Evolutionary conservation across 2,329 filamentous ascomycete genomes (phyloP), one percentile per base, ranked within the genome.

Genomic region (Tolypocladium endophyticum): DNA sequence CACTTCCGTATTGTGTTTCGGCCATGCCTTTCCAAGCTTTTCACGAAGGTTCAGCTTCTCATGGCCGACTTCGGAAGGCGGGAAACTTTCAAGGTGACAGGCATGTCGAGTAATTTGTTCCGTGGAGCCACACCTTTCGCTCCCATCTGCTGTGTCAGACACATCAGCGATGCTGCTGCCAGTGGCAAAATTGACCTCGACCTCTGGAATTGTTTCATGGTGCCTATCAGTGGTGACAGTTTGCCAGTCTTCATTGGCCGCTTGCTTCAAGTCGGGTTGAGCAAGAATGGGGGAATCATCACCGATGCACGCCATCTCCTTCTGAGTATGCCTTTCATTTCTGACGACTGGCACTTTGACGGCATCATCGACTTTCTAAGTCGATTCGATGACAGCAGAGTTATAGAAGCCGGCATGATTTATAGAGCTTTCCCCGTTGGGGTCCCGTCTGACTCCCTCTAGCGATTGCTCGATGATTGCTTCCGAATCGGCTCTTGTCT

Each of bases 151-250:
- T 20, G 59, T 62, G 52, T 79, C 77, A 0, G 78, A 79, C 8
- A 75, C 71, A 60, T 80, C 73, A 2, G 78, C 78, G 28, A 81
- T 63, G 59, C 78, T 81, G 62, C 74, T 78, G 12, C 77, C 76
- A 18, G 69, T 69, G 55, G 62, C 63, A 60, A 68, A 57, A 36
- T 64, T 64, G 59, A 66, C 59, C 28, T 68, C 66, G 45, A 64
- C 61, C 50, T 66, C 63, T 43, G 63, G 62, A 58, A 64, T 58
- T 12, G 63, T 60, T 25, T 65, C 60, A 57, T 67, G 60, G 12
- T 62, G 60, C 28, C 66, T 64, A 16, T 73, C 73, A 2, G 69
- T 74, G 0, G 68, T 72, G 11, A 71, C 68, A 7, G 70, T 77
- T 63, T 69, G 72, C 73, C 73, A 76, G 58, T 76, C 72, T 12